Evolutionary conservation across 192 early-diverging fungal genomes (phyloP).

Genomic region (Jimgerdemannia flammicorona): DNA sequence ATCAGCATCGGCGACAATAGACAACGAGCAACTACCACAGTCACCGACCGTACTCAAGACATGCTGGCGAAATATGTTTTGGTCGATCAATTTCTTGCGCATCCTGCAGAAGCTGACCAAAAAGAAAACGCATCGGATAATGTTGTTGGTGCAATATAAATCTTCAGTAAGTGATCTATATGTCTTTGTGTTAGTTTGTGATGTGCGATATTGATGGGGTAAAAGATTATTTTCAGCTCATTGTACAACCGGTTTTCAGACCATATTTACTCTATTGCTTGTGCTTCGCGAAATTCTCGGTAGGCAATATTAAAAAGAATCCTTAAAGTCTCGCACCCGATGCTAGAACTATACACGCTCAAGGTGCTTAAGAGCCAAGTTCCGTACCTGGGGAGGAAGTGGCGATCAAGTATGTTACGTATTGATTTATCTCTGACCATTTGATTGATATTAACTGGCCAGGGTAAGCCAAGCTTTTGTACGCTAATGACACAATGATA

Average conservation of each 20-base stretch:
- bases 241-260: too few species aligned
- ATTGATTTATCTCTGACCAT: background rate
- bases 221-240: background rate
- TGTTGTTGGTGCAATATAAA: conserved; percentile 83
- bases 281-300: too few species aligned
- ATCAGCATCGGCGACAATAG: background rate
- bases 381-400: conserved; percentile 75
- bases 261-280: too few species aligned
- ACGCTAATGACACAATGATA: too few species aligned
- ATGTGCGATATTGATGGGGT: background rate
- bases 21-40: background rate
- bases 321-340: conserved; percentile 64
- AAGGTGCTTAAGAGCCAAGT: conserved; percentile 82
- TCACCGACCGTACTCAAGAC: conserved; percentile 4
- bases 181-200: background rate
- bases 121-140: conserved; percentile 67
- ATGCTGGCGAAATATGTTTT: conserved; percentile 59
- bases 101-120: conserved; percentile 82
- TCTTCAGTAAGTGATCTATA: conserved; percentile 43
- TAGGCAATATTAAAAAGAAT: conserved; percentile 73
- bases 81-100: conserved; percentile 67
- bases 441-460: conserved; percentile 6
- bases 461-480: too few species aligned
- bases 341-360: conserved; percentile 66
- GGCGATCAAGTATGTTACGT: conserved; percentile 57